Conservation (phyloP, 495 filamentous ascomycete species). For the Tetracladium setigerum region DNA sequence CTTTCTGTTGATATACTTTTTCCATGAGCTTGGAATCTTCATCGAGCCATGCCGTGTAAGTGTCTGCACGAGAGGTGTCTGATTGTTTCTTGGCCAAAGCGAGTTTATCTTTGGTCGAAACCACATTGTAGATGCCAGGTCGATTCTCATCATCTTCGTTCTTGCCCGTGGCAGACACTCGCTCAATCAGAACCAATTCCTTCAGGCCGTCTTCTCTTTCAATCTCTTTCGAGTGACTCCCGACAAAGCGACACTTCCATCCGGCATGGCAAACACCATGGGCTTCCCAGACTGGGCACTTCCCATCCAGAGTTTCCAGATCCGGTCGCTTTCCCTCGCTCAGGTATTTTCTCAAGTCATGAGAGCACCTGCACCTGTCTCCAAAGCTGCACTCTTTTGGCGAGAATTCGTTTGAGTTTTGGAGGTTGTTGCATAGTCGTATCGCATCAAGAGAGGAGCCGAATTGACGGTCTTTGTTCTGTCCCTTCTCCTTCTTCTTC, state of each 20-base stretch:
- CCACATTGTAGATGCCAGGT: constrained; percentile 64
- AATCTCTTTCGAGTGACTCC: constrained; percentile 71
- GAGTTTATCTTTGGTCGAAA: constrained; percentile 56
- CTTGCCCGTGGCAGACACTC: constrained; percentile 14
- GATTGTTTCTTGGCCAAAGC: constrained; percentile 60
- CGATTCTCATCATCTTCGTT: constrained; percentile 28
- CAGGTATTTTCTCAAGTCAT: constrained; percentile 79
- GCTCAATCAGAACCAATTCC: constrained; percentile 63
- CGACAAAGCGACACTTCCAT: constrained; percentile 88
- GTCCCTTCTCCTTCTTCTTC: constrained; percentile 64
- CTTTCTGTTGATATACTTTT: constrained; percentile 39
- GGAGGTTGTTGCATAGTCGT: constrained; percentile 66
- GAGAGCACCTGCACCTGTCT: constrained; percentile 67
- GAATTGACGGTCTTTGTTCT: constrained; percentile 83
- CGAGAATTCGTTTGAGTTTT: constrained; percentile 63
- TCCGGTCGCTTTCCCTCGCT: constrained; percentile 74
- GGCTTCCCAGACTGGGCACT: constrained; percentile 73
- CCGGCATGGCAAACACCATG: constrained; percentile 71
- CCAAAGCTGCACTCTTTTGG: constrained; percentile 65
- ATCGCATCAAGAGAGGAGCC: constrained; percentile 71
- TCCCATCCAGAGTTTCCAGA: constrained; percentile 60
- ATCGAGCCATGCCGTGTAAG: constrained; percentile 68
- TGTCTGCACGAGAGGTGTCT: constrained; percentile 60
- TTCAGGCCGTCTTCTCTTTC: constrained; percentile 67
- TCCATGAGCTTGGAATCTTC: constrained; percentile 48